Evolutionary conservation across 139 green algal species (phyloP), one percentile per base, ranked within the genome.

Genomic region (Mesotaenium endlicherianum): DNA sequence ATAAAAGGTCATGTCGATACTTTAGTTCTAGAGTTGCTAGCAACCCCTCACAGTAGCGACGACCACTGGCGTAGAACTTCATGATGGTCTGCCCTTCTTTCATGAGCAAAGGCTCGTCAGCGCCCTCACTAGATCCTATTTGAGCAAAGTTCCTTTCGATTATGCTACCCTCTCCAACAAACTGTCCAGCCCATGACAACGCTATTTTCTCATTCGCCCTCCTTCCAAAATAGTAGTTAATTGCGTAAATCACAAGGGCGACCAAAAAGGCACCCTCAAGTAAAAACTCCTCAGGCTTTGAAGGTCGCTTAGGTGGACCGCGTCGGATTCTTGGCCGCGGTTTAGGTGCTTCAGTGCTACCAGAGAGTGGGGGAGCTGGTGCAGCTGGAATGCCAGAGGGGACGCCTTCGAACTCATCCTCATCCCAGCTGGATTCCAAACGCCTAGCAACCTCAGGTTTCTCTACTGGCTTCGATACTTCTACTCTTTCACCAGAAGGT

Each of bases 71-170:
- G 44, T 88, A 88, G 50, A 88, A 68, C 77, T 88, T 88, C 49
- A 86, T 86, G 17, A 67, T 70, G 41, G 41, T 77, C 38, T 81
- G 75, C 6, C 75, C 75, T 42, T 88, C 82, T 16, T 86, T 86
- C 16, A 86, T 69, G 41, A 86, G 57, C 11, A 86, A 40, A 34
- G 80, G 70, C 17, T 86, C 80, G 31, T 85, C 75, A n/a, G 20
- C 75, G 70, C 75, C 75, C 3, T 83, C 80, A 40, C 74, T 34
- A 0, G 45, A 41, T 1, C 80, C 80, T 16, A 86, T 31, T 49
- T 86, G 42, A 47, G 40, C 58, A 47, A 86, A 86, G 74, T 86
- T 86, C 74, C 87, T 86, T 36, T 86, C 74, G 2, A 86, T 45
- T 20, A 86, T 79, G 1, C 16, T 70, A 50, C 74, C 74, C 20